phyloP scores from a whole-genome alignment of 352 stramenopile species.

The Phytopythium delawarense region DNA sequence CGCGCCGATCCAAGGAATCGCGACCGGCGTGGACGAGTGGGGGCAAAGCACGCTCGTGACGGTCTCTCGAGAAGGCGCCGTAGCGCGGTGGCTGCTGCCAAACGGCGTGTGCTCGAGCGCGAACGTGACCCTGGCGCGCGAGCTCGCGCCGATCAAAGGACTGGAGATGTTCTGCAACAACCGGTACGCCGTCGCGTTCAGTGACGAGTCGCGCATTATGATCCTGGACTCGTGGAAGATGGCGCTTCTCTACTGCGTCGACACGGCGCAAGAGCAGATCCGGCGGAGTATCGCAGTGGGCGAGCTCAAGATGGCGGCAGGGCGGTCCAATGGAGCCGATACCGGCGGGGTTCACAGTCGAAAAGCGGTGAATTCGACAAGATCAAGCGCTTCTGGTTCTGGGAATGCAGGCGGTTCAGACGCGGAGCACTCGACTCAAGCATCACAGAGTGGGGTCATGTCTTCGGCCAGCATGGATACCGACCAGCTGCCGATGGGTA shows the following conservation, averaged over 20 bases:
- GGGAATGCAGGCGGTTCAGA: background rate
- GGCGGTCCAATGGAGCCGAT: background rate
- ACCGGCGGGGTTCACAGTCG: background rate
- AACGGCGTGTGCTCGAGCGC: constrained; percentile 59
- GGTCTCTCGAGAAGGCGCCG: constrained; percentile 41
- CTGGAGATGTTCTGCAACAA: constrained; percentile 75
- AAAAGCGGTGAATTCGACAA: background rate
- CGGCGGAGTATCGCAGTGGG: constrained; percentile 60
- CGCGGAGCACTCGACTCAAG: background rate
- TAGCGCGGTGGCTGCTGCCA: constrained; percentile 64
- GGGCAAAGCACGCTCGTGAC: constrained; percentile 70
- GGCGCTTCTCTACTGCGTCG: constrained; percentile 59
- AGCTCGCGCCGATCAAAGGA: constrained; percentile 58
- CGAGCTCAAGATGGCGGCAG: constrained; percentile 36
- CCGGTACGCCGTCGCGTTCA: constrained; percentile 66
- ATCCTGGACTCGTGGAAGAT: constrained; percentile 79
- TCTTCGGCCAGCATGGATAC: background rate
- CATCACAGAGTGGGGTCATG: background rate
- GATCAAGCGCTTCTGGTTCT: background rate
- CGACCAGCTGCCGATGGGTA: background rate
- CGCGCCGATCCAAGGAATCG: constrained; percentile 46
- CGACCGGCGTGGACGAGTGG: constrained; percentile 74
- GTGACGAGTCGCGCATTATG: constrained; percentile 69
- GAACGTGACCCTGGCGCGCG: constrained; percentile 43
- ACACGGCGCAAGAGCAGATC: constrained; percentile 79